Evolutionary conservation across 805 yeast genomes (phyloP).

Genomic region (Kurtzmaniella fragi): DNA sequence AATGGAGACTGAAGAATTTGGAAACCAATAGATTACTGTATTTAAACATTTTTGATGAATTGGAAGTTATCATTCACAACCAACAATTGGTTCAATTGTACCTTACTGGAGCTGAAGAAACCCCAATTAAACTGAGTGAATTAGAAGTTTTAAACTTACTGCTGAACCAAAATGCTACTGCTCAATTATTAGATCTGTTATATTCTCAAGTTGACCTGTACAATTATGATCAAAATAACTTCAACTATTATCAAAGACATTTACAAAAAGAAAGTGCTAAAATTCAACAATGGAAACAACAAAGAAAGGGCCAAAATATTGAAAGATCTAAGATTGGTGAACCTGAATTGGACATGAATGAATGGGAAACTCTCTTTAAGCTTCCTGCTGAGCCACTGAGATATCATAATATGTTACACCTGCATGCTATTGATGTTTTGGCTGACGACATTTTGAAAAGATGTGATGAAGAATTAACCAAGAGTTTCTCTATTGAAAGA

Average conservation of each 20-base stretch:
- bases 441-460: constrained; percentile 68
- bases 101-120: constrained; percentile 25
- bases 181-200: constrained; percentile 54
- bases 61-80: constrained; percentile 63
- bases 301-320: constrained; percentile 60
- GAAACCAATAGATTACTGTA: constrained; percentile 55
- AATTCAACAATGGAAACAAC: constrained; percentile 70
- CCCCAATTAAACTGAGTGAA: constrained; percentile 8
- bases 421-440: constrained; percentile 64
- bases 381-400: constrained; percentile 74
- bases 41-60: constrained; percentile 65
- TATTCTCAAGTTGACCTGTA: constrained; percentile 68
- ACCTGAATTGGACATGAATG: constrained; percentile 49
- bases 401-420: constrained; percentile 62
- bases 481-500: constrained; percentile 55
- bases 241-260: constrained; percentile 78
- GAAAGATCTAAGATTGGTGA: constrained; percentile 56
- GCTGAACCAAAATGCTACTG: constrained; percentile 39
- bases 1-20: constrained; percentile 63
- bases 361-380: constrained; percentile 62
- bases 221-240: constrained; percentile 73
- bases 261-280: constrained; percentile 64
- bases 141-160: constrained; percentile 31
- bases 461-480: constrained; percentile 62
- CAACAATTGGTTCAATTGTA: constrained; percentile 60